Evolutionary conservation across 2,329 filamentous ascomycete genomes (phyloP).

Genomic region (Penicillium sp.): DNA sequence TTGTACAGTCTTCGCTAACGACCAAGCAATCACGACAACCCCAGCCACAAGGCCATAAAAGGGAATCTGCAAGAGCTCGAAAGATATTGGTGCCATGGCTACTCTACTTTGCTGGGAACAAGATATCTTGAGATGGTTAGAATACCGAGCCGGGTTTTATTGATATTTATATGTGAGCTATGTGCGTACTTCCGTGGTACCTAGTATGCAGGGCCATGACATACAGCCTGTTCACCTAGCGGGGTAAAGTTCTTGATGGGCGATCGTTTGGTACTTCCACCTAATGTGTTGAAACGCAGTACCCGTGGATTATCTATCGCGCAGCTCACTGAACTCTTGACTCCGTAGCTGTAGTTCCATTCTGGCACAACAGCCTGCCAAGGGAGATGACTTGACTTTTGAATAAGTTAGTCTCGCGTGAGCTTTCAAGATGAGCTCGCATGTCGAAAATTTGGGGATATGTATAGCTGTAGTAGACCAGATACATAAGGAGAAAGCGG

Average conservation of each 20-base stretch:
- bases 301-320: background rate
- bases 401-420: background rate
- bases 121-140: background rate
- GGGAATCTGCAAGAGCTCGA: background rate
- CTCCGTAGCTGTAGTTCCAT: background rate
- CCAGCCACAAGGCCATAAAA: background rate
- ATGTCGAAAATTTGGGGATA: background rate
- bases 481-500: background rate
- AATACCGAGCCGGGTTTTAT: background rate
- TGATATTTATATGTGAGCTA: background rate
- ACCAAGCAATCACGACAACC: background rate
- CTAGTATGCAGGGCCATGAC: background rate
- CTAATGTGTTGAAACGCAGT: background rate
- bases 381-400: background rate
- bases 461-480: background rate
- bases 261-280: background rate
- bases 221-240: background rate
- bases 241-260: background rate
- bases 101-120: background rate
- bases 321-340: background rate
- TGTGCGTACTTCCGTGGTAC: background rate
- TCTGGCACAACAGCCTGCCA: background rate
- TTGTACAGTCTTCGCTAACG: background rate
- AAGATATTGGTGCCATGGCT: background rate
- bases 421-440: background rate